Conservation (phyloP, 306 rosid species). For the Glycine soja region DNA sequence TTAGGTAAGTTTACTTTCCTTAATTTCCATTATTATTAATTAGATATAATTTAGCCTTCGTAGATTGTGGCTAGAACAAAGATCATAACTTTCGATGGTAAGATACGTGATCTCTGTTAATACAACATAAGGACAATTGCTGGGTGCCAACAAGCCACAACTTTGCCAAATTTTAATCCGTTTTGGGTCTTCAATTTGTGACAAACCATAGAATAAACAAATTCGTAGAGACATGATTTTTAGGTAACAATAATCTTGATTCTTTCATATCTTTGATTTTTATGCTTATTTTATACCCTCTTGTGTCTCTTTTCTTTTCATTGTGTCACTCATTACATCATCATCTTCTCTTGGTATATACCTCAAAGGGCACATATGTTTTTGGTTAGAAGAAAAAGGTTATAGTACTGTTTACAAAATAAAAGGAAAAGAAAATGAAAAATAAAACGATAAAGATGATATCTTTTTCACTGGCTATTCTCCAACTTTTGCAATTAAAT, state of each 20-base stretch:
- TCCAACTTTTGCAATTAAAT: background rate
- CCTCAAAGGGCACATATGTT: background rate
- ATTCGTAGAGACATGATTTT: background rate
- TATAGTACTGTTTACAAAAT: background rate
- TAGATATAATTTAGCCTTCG: background rate
- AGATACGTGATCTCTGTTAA: conserved; percentile 44
- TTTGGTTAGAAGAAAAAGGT: background rate
- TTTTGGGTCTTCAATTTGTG: conserved; percentile 30
- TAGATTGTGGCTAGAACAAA: conserved; percentile 27
- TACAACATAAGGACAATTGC: conserved; percentile 48
- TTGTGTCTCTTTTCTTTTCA: background rate
- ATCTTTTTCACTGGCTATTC: no score
- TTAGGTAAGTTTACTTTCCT: conserved; percentile 43
- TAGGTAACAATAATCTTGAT: background rate
- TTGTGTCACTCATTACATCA: background rate
- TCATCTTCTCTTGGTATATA: background rate
- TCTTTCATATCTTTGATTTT: no score
- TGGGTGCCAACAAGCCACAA: conserved; percentile 41
- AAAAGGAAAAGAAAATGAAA: background rate
- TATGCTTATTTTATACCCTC: background rate
- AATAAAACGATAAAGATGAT: background rate
- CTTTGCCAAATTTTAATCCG: conserved; percentile 32
- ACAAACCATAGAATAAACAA: conserved; percentile 24
- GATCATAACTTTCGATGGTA: conserved; percentile 35
- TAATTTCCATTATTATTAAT: conserved; percentile 20